These are phyloP conservation scores for Toxicodendron radicans DNA, from an alignment of 345 rosid species.

Conservation along the genomic window DNA sequence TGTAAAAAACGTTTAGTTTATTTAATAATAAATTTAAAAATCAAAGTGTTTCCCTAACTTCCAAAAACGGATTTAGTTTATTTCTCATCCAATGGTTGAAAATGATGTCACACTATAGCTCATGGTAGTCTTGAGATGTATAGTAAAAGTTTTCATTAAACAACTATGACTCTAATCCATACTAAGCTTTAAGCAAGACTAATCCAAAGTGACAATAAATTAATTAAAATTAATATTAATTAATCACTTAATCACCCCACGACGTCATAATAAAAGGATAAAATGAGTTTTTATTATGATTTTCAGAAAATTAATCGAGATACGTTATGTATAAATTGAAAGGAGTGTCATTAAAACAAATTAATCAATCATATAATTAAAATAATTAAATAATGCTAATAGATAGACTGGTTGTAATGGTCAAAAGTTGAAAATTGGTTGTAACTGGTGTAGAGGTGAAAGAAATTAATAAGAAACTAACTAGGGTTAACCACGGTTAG, in stretches of 20 bases:
- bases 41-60: neutral
- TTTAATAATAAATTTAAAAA: neutral
- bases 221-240: neutral
- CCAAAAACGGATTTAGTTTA: too few relatives aligned
- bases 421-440: constrained; percentile 1
- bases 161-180: constrained; percentile 1
- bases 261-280: too few relatives aligned
- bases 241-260: too few relatives aligned
- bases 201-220: neutral
- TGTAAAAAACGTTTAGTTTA: too few relatives aligned
- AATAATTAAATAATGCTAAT: too few relatives aligned
- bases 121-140: neutral
- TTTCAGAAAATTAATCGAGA: too few relatives aligned
- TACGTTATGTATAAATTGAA: too few relatives aligned
- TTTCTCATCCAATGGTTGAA: neutral
- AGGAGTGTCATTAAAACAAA: too few relatives aligned
- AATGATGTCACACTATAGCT: neutral
- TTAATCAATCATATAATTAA: too few relatives aligned
- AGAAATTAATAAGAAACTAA: too few relatives aligned
- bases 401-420: neutral
- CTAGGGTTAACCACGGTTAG: constrained; percentile 8
- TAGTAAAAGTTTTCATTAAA: neutral
- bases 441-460: neutral
- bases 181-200: neutral
- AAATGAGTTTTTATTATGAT: too few relatives aligned